phyloP scores from a whole-genome alignment of 371 early-diverging fungal species.

The Circinella umbellata region DNA sequence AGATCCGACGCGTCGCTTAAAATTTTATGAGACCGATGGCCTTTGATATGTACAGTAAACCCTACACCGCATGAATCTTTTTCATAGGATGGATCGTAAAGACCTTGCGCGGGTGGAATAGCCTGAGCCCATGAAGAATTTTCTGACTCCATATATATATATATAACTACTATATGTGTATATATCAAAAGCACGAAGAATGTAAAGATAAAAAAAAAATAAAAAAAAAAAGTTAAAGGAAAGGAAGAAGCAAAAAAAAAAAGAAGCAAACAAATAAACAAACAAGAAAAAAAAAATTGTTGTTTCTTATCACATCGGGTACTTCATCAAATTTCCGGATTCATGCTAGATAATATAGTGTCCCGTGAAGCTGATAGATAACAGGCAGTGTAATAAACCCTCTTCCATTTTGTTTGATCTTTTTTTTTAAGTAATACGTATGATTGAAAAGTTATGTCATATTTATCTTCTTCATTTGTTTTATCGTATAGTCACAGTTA shows the following conservation, averaged over 20 bases:
- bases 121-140: conserved; percentile 77
- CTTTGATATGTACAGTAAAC: conserved; percentile 93
- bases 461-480: too few relatives aligned
- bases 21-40: conserved; percentile 81
- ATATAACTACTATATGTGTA: neutral
- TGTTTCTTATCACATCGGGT: conserved; percentile 1
- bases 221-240: neutral
- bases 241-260: neutral
- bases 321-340: neutral
- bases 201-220: neutral
- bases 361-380: too few relatives aligned
- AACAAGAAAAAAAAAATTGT: neutral
- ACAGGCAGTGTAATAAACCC: neutral
- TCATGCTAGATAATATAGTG: neutral
- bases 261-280: neutral
- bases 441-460: too few relatives aligned
- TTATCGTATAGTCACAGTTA: too few relatives aligned
- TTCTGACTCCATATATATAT: neutral
- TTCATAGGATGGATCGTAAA: conserved; percentile 90
- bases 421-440: too few relatives aligned
- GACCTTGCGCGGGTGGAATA: conserved; percentile 85
- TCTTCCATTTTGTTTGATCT: too few relatives aligned
- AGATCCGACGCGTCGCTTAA: conserved; percentile 85
- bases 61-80: conserved; percentile 98
- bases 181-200: too few relatives aligned